A percentile compares a stretch with the other conserved stretches of the same genome.
Conservation (phyloP, 208 protist species). For the Trypanosoma theileri region DNA sequence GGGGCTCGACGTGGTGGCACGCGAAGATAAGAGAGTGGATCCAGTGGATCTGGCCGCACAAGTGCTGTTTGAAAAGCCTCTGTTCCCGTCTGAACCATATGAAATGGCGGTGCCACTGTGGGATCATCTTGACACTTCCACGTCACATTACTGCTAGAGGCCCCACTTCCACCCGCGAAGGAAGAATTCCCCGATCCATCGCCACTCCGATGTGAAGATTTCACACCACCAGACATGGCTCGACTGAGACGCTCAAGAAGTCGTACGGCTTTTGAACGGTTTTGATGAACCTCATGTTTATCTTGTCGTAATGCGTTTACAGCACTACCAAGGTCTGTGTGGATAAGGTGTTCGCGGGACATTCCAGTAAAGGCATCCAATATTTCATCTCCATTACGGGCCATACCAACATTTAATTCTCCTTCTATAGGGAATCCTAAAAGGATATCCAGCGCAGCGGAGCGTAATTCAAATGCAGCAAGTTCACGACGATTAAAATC, state of each 20-base stretch:
- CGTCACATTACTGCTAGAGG: slow-evolving; percentile 25
- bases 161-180: background rate
- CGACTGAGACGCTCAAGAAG: slow-evolving; percentile 72
- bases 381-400: slow-evolving; percentile 31
- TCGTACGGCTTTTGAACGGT: slow-evolving; percentile 65
- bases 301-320: slow-evolving; percentile 70
- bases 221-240: slow-evolving; percentile 33
- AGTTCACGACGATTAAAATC: slow-evolving; percentile 53
- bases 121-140: slow-evolving; percentile 71
- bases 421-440: slow-evolving; percentile 63
- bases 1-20: slow-evolving; percentile 60
- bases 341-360: slow-evolving; percentile 59
- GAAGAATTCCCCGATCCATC: background rate
- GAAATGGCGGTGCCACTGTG: slow-evolving; percentile 68
- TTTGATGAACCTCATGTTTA: slow-evolving; percentile 52
- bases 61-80: slow-evolving; percentile 69
- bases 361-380: slow-evolving; percentile 65
- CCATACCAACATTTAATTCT: slow-evolving; percentile 26
- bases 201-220: slow-evolving; percentile 4
- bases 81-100: slow-evolving; percentile 60
- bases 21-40: slow-evolving; percentile 79
- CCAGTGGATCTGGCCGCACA: slow-evolving; percentile 67
- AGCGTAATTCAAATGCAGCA: slow-evolving; percentile 70
- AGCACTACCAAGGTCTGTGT: slow-evolving; percentile 65
- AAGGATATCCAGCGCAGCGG: slow-evolving; percentile 72